Evolutionary conservation across 2,329 filamentous ascomycete genomes (phyloP).

Genomic region (Aspergillus sp.): DNA sequence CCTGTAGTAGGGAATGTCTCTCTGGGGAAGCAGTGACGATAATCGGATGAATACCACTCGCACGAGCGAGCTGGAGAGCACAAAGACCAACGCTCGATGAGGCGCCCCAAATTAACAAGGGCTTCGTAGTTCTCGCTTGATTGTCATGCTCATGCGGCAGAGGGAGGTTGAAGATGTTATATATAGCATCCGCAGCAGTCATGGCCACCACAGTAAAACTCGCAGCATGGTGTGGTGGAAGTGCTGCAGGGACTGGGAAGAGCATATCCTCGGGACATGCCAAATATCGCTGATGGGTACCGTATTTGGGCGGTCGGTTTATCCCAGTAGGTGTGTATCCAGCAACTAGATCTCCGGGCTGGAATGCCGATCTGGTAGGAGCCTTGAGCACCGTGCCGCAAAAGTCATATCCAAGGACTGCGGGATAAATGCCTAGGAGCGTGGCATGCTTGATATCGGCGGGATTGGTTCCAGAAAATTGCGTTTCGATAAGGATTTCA

Average conservation of each 20-base stretch:
- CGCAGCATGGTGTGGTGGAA: not conserved
- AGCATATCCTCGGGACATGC: conserved; percentile 1
- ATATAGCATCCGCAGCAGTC: not conserved
- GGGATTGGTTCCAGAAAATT: conserved; percentile 5
- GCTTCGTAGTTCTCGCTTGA: not conserved
- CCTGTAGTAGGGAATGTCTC: conserved; percentile 18
- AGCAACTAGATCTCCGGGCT: not conserved
- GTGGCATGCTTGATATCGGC: conserved; percentile 10
- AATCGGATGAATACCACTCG: conserved; percentile 18
- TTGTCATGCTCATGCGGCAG: not conserved
- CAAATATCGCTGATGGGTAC: conserved; percentile 2
- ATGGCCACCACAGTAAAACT: not conserved
- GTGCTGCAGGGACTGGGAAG: conserved; percentile 1
- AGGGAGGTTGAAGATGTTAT: not conserved
- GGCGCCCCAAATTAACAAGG: conserved; percentile 8
- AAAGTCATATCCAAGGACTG: conserved; percentile 11
- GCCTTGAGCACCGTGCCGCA: not conserved
- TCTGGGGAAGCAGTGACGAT: conserved; percentile 29
- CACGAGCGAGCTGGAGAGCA: conserved; percentile 4
- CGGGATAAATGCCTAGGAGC: not conserved
- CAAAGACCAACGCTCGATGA: conserved; percentile 1
- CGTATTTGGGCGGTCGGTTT: not conserved
- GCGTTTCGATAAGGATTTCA: too few species aligned
- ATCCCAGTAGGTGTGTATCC: not conserved
- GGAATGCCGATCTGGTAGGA: not conserved